Evolutionary conservation across 83 land plant species (phyloP).

Genomic region (Diphasiastrum complanatum): DNA sequence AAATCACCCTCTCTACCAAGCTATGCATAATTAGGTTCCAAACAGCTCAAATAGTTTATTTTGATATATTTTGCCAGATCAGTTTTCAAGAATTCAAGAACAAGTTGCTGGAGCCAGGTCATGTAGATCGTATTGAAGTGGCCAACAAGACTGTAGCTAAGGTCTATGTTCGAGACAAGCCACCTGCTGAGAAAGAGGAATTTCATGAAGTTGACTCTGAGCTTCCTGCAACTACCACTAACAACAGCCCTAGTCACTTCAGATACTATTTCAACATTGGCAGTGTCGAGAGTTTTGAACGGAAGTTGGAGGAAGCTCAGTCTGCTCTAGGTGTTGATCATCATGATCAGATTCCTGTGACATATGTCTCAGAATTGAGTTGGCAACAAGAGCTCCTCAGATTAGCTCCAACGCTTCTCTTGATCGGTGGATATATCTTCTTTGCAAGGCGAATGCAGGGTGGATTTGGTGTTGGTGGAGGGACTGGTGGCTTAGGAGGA

Average conservation of each 20-base stretch:
- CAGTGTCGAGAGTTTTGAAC: conserved; percentile 96
- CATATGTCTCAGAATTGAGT: conserved; percentile 65
- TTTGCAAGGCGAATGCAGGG: conserved; percentile 75
- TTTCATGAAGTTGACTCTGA: conserved; percentile 19
- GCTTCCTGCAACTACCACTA: conserved; percentile 10
- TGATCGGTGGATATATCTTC: conserved; percentile 57
- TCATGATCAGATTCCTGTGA: conserved; percentile 83
- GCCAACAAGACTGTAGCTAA: conserved; percentile 89
- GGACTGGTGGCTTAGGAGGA: conserved; percentile 31
- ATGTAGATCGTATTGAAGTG: conserved; percentile 87
- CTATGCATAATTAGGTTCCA: no score
- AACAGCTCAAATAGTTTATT: background rate
- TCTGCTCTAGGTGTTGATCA: conserved; percentile 68
- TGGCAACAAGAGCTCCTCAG: conserved; percentile 84
- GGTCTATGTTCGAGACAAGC: conserved; percentile 53
- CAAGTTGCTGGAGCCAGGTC: conserved; percentile 84
- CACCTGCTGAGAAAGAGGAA: conserved; percentile 30
- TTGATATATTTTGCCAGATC: conserved; percentile 46
- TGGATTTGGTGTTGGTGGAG: conserved; percentile 67
- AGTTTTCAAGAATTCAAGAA: conserved; percentile 98
- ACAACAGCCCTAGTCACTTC: conserved; percentile 35
- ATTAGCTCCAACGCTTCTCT: conserved; percentile 68
- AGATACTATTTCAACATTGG: conserved; percentile 88
- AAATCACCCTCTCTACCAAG: background rate
- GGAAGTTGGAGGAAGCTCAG: conserved; percentile 94